Evolutionary conservation across 345 rosid species (phyloP).

Genomic region (Gossypium australe): DNA sequence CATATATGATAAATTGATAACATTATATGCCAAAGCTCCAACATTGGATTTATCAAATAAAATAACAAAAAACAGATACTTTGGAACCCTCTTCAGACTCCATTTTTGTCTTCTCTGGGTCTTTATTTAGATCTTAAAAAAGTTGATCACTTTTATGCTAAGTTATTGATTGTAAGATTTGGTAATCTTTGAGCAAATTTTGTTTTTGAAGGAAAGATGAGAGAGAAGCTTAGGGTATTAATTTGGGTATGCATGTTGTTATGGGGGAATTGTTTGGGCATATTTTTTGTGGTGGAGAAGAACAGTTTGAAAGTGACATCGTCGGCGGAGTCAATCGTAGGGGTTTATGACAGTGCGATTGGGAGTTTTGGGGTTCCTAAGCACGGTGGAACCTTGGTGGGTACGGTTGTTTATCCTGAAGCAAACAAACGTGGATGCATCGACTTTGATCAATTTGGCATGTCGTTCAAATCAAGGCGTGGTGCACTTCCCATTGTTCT

Average conservation of each 20-base stretch:
- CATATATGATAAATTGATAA: background rate
- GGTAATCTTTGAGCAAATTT: background rate
- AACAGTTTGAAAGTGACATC: slow-evolving; percentile 53
- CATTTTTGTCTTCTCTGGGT: no score
- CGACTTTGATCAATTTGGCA: slow-evolving; percentile 32
- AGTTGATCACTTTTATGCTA: background rate
- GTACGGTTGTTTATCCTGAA: slow-evolving; percentile 47
- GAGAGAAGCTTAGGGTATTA: slow-evolving; percentile 41
- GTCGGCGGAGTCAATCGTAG: slow-evolving; percentile 38
- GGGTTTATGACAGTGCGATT: slow-evolving; percentile 50
- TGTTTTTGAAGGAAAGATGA: slow-evolving; percentile 28
- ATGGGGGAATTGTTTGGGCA: slow-evolving; percentile 39
- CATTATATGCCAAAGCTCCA: background rate
- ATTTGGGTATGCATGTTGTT: slow-evolving; percentile 39
- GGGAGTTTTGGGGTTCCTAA: slow-evolving; percentile 72
- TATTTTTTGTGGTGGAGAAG: slow-evolving; percentile 67
- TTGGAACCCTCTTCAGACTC: background rate
- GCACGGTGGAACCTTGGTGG: slow-evolving; percentile 57
- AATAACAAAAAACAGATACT: background rate
- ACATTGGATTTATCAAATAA: background rate
- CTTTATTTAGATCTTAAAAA: background rate
- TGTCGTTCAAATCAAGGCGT: slow-evolving; percentile 28
- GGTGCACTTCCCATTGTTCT: slow-evolving; percentile 50
- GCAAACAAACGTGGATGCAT: slow-evolving; percentile 44
- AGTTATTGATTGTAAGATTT: background rate